Base-by-base conservation (phyloP, 352 stramenopile species). In the Elongisporangium anandrum region DNA sequence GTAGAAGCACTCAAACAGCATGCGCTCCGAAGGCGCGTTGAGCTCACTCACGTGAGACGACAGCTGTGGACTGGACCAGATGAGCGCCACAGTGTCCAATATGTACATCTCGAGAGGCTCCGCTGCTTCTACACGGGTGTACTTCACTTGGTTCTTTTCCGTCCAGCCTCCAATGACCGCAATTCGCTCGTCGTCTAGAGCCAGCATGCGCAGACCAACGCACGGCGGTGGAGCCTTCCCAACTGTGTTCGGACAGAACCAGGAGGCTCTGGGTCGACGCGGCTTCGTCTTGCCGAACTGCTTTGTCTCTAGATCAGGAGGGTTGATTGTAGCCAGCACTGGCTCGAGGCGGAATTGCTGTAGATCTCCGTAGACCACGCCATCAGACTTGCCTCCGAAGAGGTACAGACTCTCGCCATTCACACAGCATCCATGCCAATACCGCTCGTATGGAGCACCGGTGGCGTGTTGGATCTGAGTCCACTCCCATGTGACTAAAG, bases 321-420 rank as follows among this genome's bases (percentile, higher is more conserved):
- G 5, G 29, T 41, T 41, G 5, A 41, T 41, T 15, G 29, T 8
- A 41, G 29, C 29, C 13, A 41, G 29, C 9, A 41, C 29, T 41
- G 29, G 9, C 29, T 41, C 9, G 13, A 41, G 29, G 29, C 29
- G 56, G 2, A 90, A 54, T 22, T 74, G 65, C 57, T 82, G 69
- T 19, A 90, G 53, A n/a, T 88, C 76, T 8, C 69, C 69, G 50
- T 79, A 77, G 15, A 81, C 66, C 9, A 81, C 49, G 13, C 70
- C 65, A 13, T 89, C 79, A 0, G 79, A 87, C 54, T 83, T 87
- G n/a, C 79, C 79, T 17, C 77, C 79, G 60, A 89, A 86, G 17
- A 87, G 38, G 60, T 80, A 87, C 20, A 90, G 56, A 16, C 68
- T 73, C 7, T 70, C 63, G 13, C 72, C 70, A 2, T 52, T 57